phyloP scores from a whole-genome alignment of 331 rosid genomes.

The Pyracantha coccinea region DNA sequence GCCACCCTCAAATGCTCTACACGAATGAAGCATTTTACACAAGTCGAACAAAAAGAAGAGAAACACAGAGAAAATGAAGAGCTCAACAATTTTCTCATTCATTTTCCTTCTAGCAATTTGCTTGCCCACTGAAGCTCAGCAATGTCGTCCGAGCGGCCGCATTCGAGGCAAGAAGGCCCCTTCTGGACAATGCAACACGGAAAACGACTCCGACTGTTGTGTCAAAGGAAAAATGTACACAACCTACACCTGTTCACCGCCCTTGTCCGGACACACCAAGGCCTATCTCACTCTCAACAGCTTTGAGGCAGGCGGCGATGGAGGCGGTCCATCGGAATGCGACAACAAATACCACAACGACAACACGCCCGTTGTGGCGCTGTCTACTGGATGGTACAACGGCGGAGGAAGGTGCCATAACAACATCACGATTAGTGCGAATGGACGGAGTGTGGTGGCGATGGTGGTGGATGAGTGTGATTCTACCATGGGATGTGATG shows the following conservation, averaged over 20 bases:
- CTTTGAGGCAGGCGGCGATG: constrained; percentile 16
- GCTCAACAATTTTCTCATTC: background rate
- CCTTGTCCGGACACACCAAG: constrained; percentile 2
- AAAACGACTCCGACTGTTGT: constrained; percentile 25
- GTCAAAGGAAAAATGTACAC: constrained; percentile 13
- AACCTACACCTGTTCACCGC: constrained; percentile 17
- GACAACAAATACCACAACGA: constrained; percentile 24
- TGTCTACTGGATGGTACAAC: constrained; percentile 32
- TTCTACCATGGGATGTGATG: constrained; percentile 30
- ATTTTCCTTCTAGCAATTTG: background rate
- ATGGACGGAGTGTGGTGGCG: constrained; percentile 22
- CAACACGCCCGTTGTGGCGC: constrained; percentile 19
- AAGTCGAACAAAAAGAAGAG: background rate
- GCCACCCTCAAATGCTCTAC: too few relatives aligned
- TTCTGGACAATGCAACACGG: constrained; percentile 17
- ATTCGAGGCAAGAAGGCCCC: constrained; percentile 26
- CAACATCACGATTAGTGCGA: constrained; percentile 13
- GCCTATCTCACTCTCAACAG: constrained; percentile 25
- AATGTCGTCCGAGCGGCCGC: constrained; percentile 16
- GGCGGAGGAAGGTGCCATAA: constrained; percentile 11
- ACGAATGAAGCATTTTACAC: background rate
- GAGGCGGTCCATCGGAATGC: constrained; percentile 19
- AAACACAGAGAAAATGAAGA: background rate
- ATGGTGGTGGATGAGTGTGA: constrained; percentile 37
- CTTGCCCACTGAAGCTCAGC: background rate